Base-by-base conservation (phyloP, 129 eudicot species). In the Glebionis coronaria region DNA sequence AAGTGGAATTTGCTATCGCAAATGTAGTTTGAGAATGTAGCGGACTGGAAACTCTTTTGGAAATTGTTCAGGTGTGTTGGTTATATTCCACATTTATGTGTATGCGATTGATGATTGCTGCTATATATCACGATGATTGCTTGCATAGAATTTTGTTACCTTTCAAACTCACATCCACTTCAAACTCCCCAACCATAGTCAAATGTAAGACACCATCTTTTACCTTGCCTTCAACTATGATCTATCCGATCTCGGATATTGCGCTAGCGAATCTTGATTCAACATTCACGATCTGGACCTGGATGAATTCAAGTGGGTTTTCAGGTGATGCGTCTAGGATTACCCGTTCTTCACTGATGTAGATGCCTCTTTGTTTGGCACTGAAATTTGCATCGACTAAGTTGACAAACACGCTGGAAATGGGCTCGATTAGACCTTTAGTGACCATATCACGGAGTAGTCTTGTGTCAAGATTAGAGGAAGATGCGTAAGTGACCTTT, bases 361-460 rank as follows among this genome's bases (percentile, higher is more conserved):
- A n/a, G n/a, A n/a, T n/a, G n/a, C n/a, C n/a, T n/a, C n/a, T n/a
- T n/a, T n/a, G n/a, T n/a, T n/a, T n/a, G 40, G 98, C 98, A 4
- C 96, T 83, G 81, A 88, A 88, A 67, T 92, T 95, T 6, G 96
- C 98, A 42, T 92, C 88, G 6, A 92, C 98, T 65, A 92, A 61
- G 81, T 92, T 92, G 16, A 92, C 89, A 44, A 83, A 88, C 9
- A 83, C 86, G 16, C 83, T 82, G 2, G 98, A 92, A 69, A 92
- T 84, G 35, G 98, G 96, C n/a, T n/a, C n/a, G n/a, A n/a, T n/a
- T n/a, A n/a, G n/a, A n/a, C n/a, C n/a, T n/a, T n/a, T n/a, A n/a
- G 88, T 92, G 40, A 92, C 91, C 98, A 92, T 92, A 78, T 96
- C 98, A 3, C 98, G 98, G 12, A 92, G 98, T 54, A 92, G 67